Evolutionary conservation across 345 rosid genomes (phyloP), one percentile per base, ranked within the genome.

Genomic region (Acer yangbiense): DNA sequence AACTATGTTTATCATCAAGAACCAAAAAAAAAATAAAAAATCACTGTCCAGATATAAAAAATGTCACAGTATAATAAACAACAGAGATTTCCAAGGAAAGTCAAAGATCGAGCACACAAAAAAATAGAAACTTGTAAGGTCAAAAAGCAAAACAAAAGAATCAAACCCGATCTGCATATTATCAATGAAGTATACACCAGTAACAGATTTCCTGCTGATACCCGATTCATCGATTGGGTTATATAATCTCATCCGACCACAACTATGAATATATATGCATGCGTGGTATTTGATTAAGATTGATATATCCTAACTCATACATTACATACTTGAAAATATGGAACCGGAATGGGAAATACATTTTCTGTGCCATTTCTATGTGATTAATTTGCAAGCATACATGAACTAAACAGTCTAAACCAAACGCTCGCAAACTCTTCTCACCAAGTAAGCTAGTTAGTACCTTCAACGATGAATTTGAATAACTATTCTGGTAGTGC

Each of bases 101-200:
- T 48, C 12, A 76, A 67, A 67, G 78, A 76, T 76, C 78, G 43
- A 55, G 32, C 16, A 23, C n/a, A 32, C 20, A 50, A 54, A 23
- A 23, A 75, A 6, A 13, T 5, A 55, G 46, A 39, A 76, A 35
- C 39, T 39, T 35, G 67, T 3, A 20, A 9, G 29, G 61, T n/a
- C 23, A 58, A 17, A 43, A 14, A 35, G 17, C 18, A 20, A 63
- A 72, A 73, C 72, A 48, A 18, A 48, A 39, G 46, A 72, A 72
- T 57, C 64, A 12, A n/a, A 43, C 39, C 20, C 64, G 25, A 23
- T 23, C 4, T 48, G 17, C 16, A 48, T 12, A 48, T 48, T 12
- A 48, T 48, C 54, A 48, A 12, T 2, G 17, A 48, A 48, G 54
- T 48, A 48, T 48, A 50, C 55, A 50, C 3, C 55, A 48, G 18